Conservation (phyloP, 768 basidiomycete genomes). For the Trametes cubensis region DNA sequence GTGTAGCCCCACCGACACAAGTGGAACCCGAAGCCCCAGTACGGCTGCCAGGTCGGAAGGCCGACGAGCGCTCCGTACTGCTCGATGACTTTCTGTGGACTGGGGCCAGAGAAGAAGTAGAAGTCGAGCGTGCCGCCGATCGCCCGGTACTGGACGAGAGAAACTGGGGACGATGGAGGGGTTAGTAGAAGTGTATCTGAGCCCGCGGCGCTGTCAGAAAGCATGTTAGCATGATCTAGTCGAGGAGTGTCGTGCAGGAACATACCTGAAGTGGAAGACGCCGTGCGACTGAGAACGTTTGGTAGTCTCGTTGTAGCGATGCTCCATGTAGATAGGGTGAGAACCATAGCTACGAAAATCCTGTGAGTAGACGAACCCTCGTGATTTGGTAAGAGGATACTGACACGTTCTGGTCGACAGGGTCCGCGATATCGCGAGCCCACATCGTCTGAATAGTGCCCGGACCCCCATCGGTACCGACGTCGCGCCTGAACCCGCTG, state of each 20-base stretch:
- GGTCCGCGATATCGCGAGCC: slow-evolving; percentile 64
- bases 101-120: slow-evolving; percentile 65
- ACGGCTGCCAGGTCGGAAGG: slow-evolving; percentile 68
- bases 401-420: slow-evolving; percentile 66
- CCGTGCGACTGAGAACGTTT: slow-evolving; percentile 66
- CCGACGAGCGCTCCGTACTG: slow-evolving; percentile 71
- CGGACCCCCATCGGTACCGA: slow-evolving; percentile 48
- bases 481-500: slow-evolving; percentile 67
- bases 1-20: slow-evolving; percentile 62
- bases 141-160: slow-evolving; percentile 70
- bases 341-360: slow-evolving; percentile 56
- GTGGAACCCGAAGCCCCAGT: slow-evolving; percentile 81
- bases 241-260: background rate
- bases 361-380: background rate
- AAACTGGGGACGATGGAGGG: slow-evolving; percentile 52
- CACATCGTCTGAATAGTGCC: slow-evolving; percentile 70
- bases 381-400: slow-evolving; percentile 26
- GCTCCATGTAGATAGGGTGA: slow-evolving; percentile 72
- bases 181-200: slow-evolving; percentile 72
- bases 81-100: slow-evolving; percentile 56
- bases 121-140: slow-evolving; percentile 77
- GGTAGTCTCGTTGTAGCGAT: slow-evolving; percentile 57
- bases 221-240: background rate
- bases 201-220: slow-evolving; percentile 57
- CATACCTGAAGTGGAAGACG: slow-evolving; percentile 69